phyloP scores from a whole-genome alignment of 441 rosid species.

The Adansonia gregorii region DNA sequence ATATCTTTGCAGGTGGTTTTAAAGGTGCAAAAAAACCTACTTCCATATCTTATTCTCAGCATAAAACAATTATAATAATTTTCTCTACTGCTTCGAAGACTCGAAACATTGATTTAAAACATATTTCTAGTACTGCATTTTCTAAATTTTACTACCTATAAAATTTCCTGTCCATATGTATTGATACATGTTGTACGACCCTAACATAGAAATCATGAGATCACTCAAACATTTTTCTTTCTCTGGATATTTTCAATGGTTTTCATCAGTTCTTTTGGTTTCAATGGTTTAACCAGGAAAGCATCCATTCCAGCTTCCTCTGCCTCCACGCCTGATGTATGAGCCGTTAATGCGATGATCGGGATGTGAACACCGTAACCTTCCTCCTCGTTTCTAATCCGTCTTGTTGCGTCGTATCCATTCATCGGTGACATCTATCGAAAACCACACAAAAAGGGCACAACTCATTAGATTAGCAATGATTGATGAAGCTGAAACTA shows the following conservation, averaged over 20 bases:
- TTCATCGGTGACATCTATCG: conserved; percentile 71
- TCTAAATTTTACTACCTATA: not conserved
- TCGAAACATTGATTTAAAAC: not conserved
- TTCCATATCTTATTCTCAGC: not conserved
- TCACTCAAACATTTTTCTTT: not conserved
- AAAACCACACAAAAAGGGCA: not conserved
- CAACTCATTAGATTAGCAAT: not conserved
- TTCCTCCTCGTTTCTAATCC: conserved; percentile 62
- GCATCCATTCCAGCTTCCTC: conserved; percentile 69
- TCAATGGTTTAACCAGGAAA: conserved; percentile 47
- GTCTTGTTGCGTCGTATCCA: conserved; percentile 70
- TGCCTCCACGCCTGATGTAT: conserved; percentile 46
- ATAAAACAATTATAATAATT: not conserved
- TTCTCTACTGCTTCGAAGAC: not conserved
- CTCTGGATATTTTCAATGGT: conserved; percentile 23
- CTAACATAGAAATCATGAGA: not conserved
- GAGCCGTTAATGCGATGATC: conserved; percentile 70
- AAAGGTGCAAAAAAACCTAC: not conserved
- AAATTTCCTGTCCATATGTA: not conserved
- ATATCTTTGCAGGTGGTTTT: not conserved
- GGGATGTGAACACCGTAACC: conserved; percentile 56
- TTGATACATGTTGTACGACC: not conserved
- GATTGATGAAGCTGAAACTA: not conserved
- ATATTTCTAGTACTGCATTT: not conserved
- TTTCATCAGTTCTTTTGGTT: conserved; percentile 35